A percentile compares a stretch with the other conserved stretches of the same genome.
phyloP scores from a whole-genome alignment of 768 basidiomycete species.

The Collybia sp. region DNA sequence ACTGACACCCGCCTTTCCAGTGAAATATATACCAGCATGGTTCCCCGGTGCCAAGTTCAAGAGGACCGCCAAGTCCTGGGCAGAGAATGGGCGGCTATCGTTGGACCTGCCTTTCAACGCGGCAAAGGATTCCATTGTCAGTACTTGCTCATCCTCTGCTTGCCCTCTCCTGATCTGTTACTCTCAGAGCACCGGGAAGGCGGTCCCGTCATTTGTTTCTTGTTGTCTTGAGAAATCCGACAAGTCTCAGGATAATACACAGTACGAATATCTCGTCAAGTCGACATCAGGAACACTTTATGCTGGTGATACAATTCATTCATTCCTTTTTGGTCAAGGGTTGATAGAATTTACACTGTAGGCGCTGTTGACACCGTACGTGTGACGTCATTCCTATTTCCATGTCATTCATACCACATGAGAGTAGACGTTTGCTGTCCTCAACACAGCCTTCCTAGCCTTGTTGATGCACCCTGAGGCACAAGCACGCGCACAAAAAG shows the following conservation, averaged over 20 bases:
- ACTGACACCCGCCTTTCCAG: background rate
- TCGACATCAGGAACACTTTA: conserved; percentile 12
- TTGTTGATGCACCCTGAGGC: conserved; percentile 23
- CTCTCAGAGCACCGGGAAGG: background rate
- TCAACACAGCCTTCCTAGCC: too few relatives aligned
- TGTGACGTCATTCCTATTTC: too few relatives aligned
- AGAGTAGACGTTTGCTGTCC: too few relatives aligned
- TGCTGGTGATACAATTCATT: too few relatives aligned
- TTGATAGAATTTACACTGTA: too few relatives aligned
- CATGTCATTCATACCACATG: too few relatives aligned
- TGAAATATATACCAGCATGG: background rate
- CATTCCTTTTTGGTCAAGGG: too few relatives aligned
- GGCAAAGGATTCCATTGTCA: conserved; percentile 5
- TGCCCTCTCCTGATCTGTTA: background rate
- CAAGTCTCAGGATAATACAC: background rate
- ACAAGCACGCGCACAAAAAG: conserved; percentile 2
- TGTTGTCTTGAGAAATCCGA: conserved; percentile 2
- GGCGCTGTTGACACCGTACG: too few relatives aligned
- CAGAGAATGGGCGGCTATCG: conserved; percentile 9
- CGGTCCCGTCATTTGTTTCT: background rate
- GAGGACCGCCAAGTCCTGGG: background rate
- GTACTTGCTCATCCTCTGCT: background rate
- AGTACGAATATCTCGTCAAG: conserved; percentile 8
- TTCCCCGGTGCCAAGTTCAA: background rate
- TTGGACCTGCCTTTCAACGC: conserved; percentile 15